Base-by-base conservation (phyloP, 2,329 filamentous ascomycete species). In the Verticillium klebahnii region DNA sequence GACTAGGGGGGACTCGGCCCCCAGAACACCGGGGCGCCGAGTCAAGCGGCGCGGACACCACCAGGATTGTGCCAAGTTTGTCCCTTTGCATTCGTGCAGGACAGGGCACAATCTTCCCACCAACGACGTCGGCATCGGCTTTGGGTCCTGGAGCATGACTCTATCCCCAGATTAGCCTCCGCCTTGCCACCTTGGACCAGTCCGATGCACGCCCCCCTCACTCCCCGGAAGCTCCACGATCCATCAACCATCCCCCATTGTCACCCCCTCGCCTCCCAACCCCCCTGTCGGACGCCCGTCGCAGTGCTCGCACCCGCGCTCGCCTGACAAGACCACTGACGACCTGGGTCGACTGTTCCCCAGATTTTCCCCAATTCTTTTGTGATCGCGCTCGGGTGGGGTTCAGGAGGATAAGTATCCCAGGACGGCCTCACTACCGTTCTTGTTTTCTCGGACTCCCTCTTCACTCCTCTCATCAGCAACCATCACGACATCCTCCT, bases 91-190 rank as follows among this genome's bases (percentile, higher is more conserved):
- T 50, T 32, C 37, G 15, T 58, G 23, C 25, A 50, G 57, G 29
- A 32, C 57, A 50, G 25, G 56, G 36, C 36, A 58, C 23, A 17
- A 58, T 31, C 57, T 32, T 32, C n/a, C 25, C 57, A n/a, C 37
- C 37, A 50, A 52, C 45, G 45, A 52, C 57, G 57, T 58, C 57
- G 57, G 39, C 57, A 58, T 58, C 57, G 57, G 57, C 57, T 58
- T 40, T 58, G 19, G 34, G 32, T 6, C 7, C 12, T 31, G 57
- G 23, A 50, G 25, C 37, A 23, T 23, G 14, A 17, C 57, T 29
- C 57, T 19, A 8, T 29, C 57, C 57, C 19, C 37, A 45, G 57
- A 50, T 50, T 19, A 29, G 23, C 57, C 25, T 50, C 34, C 37
- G 55, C 40, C 15, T 12, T 31, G 45, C 45, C 45, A n/a, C n/a